These are phyloP conservation scores for Zarea fungicola DNA, from an alignment of 2,329 filamentous ascomycete species.

Conservation along the genomic window DNA sequence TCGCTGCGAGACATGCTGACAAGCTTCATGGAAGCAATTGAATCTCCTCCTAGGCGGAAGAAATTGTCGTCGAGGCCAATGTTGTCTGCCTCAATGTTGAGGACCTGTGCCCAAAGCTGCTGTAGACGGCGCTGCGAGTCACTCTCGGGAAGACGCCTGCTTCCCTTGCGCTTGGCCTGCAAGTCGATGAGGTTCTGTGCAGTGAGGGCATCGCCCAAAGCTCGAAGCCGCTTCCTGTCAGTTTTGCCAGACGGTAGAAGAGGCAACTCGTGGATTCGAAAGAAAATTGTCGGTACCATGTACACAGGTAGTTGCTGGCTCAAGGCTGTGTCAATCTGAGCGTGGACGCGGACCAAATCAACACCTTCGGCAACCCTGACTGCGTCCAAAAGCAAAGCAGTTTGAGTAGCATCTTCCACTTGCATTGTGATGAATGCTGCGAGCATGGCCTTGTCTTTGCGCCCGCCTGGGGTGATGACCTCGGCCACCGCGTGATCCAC, in stretches of 20 bases:
- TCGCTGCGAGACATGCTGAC: slow-evolving; percentile 24
- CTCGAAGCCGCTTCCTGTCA: background rate
- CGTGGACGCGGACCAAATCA: background rate
- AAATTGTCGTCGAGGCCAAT: slow-evolving; percentile 38
- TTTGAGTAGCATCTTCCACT: background rate
- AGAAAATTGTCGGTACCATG: background rate
- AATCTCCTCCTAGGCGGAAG: slow-evolving; percentile 41
- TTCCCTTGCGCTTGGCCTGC: background rate
- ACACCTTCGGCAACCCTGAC: background rate
- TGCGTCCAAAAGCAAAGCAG: background rate
- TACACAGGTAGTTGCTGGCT: background rate
- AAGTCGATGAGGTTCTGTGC: background rate
- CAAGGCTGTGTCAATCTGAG: background rate
- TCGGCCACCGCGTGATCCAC: background rate
- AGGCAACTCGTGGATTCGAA: background rate
- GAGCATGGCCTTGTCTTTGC: background rate
- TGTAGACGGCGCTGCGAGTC: background rate
- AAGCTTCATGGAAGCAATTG: slow-evolving; percentile 37
- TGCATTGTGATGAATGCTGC: background rate
- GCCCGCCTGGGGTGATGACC: background rate
- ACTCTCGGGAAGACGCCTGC: background rate
- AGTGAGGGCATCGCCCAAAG: background rate
- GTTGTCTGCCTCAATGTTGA: background rate
- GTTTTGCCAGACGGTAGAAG: background rate
- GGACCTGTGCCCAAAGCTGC: slow-evolving; percentile 1